Conservation (phyloP, 768 basidiomycete genomes). For the Lactifluus piperatus region DNA sequence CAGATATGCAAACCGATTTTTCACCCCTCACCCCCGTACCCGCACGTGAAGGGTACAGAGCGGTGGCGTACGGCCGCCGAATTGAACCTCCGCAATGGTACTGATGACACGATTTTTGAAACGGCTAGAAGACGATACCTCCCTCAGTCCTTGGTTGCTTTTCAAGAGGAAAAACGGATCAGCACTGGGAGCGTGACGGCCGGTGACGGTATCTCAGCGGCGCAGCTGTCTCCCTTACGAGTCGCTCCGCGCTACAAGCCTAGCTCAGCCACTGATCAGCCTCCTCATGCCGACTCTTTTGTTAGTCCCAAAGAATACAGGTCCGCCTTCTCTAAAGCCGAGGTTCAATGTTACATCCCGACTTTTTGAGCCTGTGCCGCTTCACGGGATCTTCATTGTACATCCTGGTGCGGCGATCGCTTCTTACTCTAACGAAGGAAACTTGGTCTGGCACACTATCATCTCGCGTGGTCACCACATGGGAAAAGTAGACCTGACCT, state of each 20-base stretch:
- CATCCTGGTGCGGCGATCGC: background rate
- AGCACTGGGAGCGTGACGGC: background rate
- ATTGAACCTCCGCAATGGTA: background rate
- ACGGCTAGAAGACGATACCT: background rate
- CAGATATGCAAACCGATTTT: background rate
- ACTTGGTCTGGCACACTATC: background rate
- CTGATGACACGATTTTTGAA: too few species aligned
- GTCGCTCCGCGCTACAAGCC: background rate
- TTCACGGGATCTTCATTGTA: background rate
- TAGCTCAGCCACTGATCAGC: background rate
- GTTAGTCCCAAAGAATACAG: constrained; percentile 6
- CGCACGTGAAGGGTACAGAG: background rate
- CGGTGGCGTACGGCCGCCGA: too few species aligned
- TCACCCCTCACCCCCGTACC: too few species aligned
- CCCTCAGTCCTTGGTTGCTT: background rate
- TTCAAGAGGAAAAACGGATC: background rate
- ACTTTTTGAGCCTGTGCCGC: background rate
- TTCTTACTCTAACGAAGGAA: background rate
- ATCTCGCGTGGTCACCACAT: constrained; percentile 1
- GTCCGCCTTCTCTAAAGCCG: background rate
- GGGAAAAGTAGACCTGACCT: background rate
- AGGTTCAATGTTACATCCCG: background rate
- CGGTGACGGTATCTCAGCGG: background rate
- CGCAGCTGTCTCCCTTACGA: background rate
- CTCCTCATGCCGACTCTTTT: background rate